Percentiles rank a stretch among this genome's conserved stretches.
Evolutionary conservation across 768 basidiomycete species (phyloP).

Genomic region (Lenzites betulinus): DNA sequence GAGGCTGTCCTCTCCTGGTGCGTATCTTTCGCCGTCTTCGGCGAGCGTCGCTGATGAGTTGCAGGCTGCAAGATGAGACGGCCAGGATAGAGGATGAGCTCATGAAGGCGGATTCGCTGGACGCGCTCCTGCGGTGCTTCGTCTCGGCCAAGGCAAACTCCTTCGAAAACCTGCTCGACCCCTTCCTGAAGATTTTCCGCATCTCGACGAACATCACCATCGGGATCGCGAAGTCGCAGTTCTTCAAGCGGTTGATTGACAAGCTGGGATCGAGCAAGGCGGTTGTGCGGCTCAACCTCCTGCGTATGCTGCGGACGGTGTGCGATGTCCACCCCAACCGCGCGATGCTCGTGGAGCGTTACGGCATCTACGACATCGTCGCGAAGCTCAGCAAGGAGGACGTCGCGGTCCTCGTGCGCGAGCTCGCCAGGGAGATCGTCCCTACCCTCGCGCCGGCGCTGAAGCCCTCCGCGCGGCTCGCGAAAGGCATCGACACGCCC

Average conservation of each 20-base stretch:
- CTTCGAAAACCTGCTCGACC: constrained; percentile 91
- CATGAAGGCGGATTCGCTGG: constrained; percentile 62
- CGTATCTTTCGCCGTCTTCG: constrained; percentile 25
- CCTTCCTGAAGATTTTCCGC: constrained; percentile 89
- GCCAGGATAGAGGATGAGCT: constrained; percentile 91
- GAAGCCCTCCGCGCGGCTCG: constrained; percentile 47
- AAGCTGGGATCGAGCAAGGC: constrained; percentile 77
- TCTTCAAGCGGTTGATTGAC: constrained; percentile 88
- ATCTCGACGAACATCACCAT: constrained; percentile 74
- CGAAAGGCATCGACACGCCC: constrained; percentile 39
- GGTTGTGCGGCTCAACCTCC: constrained; percentile 86
- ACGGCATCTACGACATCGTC: constrained; percentile 80
- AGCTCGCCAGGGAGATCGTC: constrained; percentile 84
- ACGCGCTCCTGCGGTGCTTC: constrained; percentile 76
- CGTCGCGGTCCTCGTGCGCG: constrained; percentile 87
- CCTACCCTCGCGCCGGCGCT: constrained; percentile 75
- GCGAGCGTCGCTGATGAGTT: background rate
- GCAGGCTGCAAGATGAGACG: constrained; percentile 93
- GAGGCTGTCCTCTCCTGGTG: constrained; percentile 92
- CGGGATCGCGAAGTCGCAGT: constrained; percentile 75
- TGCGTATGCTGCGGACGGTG: constrained; percentile 80
- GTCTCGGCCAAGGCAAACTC: constrained; percentile 84
- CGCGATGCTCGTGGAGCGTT: constrained; percentile 77
- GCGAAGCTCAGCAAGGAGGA: constrained; percentile 81
- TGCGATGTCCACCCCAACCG: constrained; percentile 91